Percentiles rank a stretch among this genome's conserved stretches.
These are phyloP conservation scores for Closterium sp. DNA, from an alignment of 139 green algal genomes.

Conservation along the genomic window DNA sequence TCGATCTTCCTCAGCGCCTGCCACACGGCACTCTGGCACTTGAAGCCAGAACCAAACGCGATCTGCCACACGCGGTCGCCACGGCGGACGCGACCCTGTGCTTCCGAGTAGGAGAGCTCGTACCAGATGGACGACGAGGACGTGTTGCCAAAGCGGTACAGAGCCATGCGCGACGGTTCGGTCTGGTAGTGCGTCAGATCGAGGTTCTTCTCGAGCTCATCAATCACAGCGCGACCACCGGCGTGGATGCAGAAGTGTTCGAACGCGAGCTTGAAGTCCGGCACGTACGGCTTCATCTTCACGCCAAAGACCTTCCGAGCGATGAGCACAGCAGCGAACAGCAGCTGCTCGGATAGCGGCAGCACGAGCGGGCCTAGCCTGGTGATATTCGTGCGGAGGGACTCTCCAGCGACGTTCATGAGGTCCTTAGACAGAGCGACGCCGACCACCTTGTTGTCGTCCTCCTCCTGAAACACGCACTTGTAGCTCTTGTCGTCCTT, in stretches of 20 bases:
- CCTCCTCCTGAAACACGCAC: slow-evolving; percentile 72
- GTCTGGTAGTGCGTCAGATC: slow-evolving; percentile 62
- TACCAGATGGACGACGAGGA: slow-evolving; percentile 61
- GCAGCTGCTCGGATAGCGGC: slow-evolving; percentile 85
- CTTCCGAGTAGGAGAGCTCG: slow-evolving; percentile 56
- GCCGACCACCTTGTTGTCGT: slow-evolving; percentile 51
- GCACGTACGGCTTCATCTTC: slow-evolving; percentile 80
- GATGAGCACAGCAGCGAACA: slow-evolving; percentile 86
- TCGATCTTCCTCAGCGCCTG: slow-evolving; percentile 34
- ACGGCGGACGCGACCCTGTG: slow-evolving; percentile 22
- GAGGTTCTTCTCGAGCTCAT: slow-evolving; percentile 96
- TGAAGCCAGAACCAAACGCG: slow-evolving; percentile 58
- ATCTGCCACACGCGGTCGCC: slow-evolving; percentile 58
- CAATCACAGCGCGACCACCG: slow-evolving; percentile 86
- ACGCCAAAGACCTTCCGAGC: slow-evolving; percentile 67
- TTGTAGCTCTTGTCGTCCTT: slow-evolving; percentile 79
- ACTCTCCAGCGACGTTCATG: slow-evolving; percentile 81
- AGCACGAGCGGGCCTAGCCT: slow-evolving; percentile 91
- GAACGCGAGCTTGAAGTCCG: slow-evolving; percentile 95
- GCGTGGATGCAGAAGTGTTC: slow-evolving; percentile 98
- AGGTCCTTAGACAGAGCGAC: slow-evolving; percentile 87
- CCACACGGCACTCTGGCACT: slow-evolving; percentile 57
- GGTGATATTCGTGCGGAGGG: slow-evolving; percentile 92
- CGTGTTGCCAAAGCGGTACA: slow-evolving; percentile 53
- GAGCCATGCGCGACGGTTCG: slow-evolving; percentile 62